phyloP scores from a whole-genome alignment of 495 filamentous ascomycete genomes.

The Penicillium verhagenii region DNA sequence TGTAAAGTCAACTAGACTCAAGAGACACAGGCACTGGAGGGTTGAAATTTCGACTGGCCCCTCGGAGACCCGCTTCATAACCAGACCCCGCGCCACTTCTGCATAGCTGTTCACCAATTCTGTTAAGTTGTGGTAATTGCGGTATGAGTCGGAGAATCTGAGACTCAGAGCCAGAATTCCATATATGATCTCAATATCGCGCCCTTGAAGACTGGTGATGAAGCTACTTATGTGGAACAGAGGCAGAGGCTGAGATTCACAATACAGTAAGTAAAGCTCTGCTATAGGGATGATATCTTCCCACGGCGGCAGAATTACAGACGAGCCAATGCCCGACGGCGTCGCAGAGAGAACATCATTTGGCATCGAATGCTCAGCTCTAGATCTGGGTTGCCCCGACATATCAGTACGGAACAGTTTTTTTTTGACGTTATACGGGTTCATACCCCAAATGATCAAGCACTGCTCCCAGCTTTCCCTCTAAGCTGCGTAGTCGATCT shows the following conservation, averaged over 20 bases:
- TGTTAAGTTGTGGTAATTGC: slow-evolving; percentile 10
- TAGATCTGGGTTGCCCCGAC: background rate
- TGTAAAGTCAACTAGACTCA: slow-evolving; percentile 49
- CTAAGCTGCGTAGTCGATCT: slow-evolving; percentile 38
- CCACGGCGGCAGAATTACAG: slow-evolving; percentile 36
- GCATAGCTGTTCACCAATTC: slow-evolving; percentile 34
- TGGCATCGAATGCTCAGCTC: slow-evolving; percentile 6
- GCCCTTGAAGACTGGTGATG: slow-evolving; percentile 29
- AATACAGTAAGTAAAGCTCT: slow-evolving; percentile 43
- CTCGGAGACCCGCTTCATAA: slow-evolving; percentile 44
- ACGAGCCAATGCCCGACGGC: slow-evolving; percentile 6
- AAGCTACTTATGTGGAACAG: slow-evolving; percentile 42
- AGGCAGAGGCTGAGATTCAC: slow-evolving; percentile 48
- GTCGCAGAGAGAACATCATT: background rate
- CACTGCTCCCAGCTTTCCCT: slow-evolving; percentile 41
- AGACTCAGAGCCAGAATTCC: slow-evolving; percentile 39
- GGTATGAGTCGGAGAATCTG: slow-evolving; percentile 32
- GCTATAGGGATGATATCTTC: slow-evolving; percentile 38
- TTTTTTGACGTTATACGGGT: background rate
- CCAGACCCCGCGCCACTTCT: slow-evolving; percentile 41
- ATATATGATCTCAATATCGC: slow-evolving; percentile 43
- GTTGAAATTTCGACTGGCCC: slow-evolving; percentile 49
- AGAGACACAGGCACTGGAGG: slow-evolving; percentile 44
- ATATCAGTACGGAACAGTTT: background rate
- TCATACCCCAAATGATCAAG: slow-evolving; percentile 31